phyloP scores from a whole-genome alignment of 176 grass and related monocot species.

The Secale cereale region DNA sequence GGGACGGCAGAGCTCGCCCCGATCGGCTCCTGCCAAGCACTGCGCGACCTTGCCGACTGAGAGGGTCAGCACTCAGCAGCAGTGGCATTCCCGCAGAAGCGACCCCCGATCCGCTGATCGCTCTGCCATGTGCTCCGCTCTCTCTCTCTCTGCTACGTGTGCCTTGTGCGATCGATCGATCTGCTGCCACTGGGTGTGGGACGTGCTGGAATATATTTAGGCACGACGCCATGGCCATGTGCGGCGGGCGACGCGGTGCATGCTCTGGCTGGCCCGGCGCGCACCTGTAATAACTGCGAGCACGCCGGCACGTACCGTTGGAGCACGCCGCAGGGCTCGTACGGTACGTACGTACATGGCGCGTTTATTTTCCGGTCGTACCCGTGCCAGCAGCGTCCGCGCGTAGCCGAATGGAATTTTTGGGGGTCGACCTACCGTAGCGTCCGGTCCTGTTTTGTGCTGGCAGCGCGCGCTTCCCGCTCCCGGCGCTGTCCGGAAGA shows the following conservation, averaged over 20 bases:
- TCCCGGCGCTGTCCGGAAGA: background rate
- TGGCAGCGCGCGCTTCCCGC: background rate
- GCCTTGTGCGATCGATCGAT: slow-evolving; percentile 23
- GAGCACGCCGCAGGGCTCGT: no score
- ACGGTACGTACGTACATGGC: background rate
- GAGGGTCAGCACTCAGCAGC: background rate
- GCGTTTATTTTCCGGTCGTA: slow-evolving; percentile 13
- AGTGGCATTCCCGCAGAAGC: background rate
- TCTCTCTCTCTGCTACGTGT: background rate
- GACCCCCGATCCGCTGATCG: background rate
- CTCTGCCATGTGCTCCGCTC: slow-evolving; percentile 12
- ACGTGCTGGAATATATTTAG: slow-evolving; percentile 34
- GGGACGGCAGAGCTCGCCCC: background rate
- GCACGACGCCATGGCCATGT: background rate
- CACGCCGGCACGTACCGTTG: background rate
- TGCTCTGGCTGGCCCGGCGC: background rate
- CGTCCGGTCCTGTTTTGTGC: background rate
- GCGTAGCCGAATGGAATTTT: slow-evolving; percentile 18
- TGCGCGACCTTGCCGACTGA: background rate
- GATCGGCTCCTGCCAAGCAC: background rate
- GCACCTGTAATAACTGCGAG: slow-evolving; percentile 25
- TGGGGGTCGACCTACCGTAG: background rate
- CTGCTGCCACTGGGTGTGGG: background rate
- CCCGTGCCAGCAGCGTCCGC: background rate
- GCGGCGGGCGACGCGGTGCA: background rate